Evolutionary conservation across 768 basidiomycete species (phyloP).

Genomic region (Neoboletus brunneissimus): DNA sequence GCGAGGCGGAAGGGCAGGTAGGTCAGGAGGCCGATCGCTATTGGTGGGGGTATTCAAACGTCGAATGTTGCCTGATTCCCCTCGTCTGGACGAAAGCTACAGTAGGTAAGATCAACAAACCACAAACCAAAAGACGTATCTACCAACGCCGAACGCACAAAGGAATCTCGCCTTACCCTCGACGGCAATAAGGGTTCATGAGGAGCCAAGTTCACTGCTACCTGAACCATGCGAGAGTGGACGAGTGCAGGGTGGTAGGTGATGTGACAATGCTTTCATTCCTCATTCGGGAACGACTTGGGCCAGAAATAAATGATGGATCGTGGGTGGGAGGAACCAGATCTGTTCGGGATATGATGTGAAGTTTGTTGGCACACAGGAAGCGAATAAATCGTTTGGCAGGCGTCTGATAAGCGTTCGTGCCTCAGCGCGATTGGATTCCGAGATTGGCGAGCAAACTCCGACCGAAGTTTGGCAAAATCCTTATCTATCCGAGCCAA

Average conservation of each 20-base stretch:
- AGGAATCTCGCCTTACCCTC: neutral
- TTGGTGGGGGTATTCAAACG: neutral
- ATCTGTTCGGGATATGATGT: neutral
- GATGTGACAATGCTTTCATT: neutral
- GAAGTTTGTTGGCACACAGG: neutral
- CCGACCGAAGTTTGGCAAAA: slow-evolving; percentile 8
- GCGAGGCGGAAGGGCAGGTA: neutral
- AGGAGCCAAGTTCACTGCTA: neutral
- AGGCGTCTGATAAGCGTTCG: slow-evolving; percentile 18
- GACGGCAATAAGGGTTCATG: neutral
- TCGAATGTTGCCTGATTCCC: slow-evolving; percentile 24
- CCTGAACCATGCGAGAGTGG: slow-evolving; percentile 10
- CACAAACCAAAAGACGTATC: neutral
- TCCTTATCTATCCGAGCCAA: slow-evolving; percentile 18
- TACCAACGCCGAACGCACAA: slow-evolving; percentile 16
- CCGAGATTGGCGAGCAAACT: neutral
- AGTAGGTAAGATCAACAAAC: neutral
- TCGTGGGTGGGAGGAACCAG: slow-evolving; percentile 1
- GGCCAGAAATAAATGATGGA: slow-evolving; percentile 19
- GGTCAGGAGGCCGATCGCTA: neutral
- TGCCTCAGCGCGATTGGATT: neutral
- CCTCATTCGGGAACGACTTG: neutral
- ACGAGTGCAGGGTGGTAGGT: neutral
- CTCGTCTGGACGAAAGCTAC: slow-evolving; percentile 23
- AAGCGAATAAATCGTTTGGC: neutral